phyloP scores from a whole-genome alignment of 371 early-diverging fungal species.

The Lichtheimia hyalospora region DNA sequence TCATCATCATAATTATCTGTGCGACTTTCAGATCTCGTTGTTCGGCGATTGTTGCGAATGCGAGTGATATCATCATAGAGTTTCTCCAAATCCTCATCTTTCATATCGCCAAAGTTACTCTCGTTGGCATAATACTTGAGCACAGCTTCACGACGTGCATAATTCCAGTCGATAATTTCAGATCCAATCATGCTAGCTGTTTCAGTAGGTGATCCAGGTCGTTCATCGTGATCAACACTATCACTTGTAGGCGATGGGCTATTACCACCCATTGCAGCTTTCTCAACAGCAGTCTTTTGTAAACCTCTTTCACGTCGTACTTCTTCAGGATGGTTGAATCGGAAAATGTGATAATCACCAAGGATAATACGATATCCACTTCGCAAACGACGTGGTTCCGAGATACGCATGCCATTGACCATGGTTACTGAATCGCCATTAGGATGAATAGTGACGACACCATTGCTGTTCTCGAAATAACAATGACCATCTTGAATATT shows the following conservation, averaged over 20 bases:
- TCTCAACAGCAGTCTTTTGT: conserved; percentile 11
- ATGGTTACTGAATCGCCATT: conserved; percentile 56
- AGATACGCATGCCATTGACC: conserved; percentile 79
- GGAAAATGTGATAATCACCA: conserved; percentile 80
- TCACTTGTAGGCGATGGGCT: not conserved
- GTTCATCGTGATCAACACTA: conserved; percentile 27
- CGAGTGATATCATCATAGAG: conserved; percentile 58
- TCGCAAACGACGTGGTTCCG: conserved; percentile 57
- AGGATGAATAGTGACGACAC: conserved; percentile 68
- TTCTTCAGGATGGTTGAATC: conserved; percentile 86
- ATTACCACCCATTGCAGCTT: conserved; percentile 1
- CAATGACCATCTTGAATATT: conserved; percentile 76
- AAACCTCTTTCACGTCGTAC: conserved; percentile 69
- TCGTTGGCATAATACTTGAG: conserved; percentile 51
- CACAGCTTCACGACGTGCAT: conserved; percentile 74
- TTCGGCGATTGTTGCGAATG: conserved; percentile 48
- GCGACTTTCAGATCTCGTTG: conserved; percentile 47
- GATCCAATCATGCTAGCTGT: conserved; percentile 16
- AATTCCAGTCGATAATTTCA: conserved; percentile 80
- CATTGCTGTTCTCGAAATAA: conserved; percentile 66
- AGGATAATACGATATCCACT: conserved; percentile 83
- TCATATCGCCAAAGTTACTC: conserved; percentile 45
- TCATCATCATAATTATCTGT: conserved; percentile 10
- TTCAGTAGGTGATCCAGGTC: conserved; percentile 58
- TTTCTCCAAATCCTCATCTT: conserved; percentile 61